Percentiles rank a stretch among this genome's conserved stretches.
Evolutionary conservation across 2,329 filamentous ascomycete genomes (phyloP).

Genomic region (Tympanopsis confertula): DNA sequence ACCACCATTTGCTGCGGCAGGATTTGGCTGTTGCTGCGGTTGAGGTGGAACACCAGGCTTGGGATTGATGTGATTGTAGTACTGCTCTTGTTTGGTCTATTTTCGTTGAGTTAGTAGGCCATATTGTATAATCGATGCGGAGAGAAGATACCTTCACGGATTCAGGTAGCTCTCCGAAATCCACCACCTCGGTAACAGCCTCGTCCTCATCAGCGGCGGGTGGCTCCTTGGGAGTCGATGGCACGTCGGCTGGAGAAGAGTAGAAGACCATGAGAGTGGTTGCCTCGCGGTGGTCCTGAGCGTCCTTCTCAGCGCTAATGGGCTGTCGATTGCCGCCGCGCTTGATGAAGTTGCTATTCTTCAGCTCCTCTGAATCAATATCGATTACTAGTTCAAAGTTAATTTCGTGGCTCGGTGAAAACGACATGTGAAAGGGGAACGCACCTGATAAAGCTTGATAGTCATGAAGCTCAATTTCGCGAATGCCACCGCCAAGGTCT

Average conservation of each 20-base stretch:
- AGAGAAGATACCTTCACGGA: not conserved
- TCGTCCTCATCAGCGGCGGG: constrained; percentile 22
- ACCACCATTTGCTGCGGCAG: constrained; percentile 8
- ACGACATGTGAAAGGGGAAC: constrained; percentile 6
- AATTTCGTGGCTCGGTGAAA: constrained; percentile 5
- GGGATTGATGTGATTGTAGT: constrained; percentile 21
- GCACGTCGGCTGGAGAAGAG: constrained; percentile 28
- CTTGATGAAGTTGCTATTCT: constrained; percentile 23
- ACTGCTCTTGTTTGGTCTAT: constrained; percentile 25
- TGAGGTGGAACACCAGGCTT: constrained; percentile 12
- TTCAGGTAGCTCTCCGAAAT: constrained; percentile 7
- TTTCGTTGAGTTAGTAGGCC: constrained; percentile 5
- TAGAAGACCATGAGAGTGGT: constrained; percentile 34
- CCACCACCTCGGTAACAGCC: constrained; percentile 13
- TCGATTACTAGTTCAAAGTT: constrained; percentile 23
- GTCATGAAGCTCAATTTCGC: constrained; percentile 23
- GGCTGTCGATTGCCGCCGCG: constrained; percentile 24
- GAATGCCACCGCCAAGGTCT: constrained; percentile 25
- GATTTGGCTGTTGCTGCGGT: constrained; percentile 7
- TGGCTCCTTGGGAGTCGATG: constrained; percentile 31
- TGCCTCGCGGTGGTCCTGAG: constrained; percentile 30
- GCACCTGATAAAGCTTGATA: constrained; percentile 20
- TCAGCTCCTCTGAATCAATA: constrained; percentile 18
- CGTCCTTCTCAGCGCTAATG: constrained; percentile 24
- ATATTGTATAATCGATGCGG: constrained; percentile 4